Base-by-base conservation (phyloP, 2,329 filamentous ascomycete genomes). In the Septoria linicola region DNA sequence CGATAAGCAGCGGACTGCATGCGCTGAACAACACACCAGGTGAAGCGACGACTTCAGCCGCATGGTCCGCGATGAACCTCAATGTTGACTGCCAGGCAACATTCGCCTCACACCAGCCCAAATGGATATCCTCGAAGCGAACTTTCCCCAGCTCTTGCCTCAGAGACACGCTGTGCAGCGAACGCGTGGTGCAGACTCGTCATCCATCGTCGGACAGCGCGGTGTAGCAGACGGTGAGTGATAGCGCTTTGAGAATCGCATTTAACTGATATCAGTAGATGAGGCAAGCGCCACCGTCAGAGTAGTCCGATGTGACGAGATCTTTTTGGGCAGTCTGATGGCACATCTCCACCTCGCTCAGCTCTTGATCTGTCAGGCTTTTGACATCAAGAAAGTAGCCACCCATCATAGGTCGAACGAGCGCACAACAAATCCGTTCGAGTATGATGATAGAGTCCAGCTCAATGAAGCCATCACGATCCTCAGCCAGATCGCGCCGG, bases 161-260 rank as follows among this genome's bases (percentile, higher is more conserved):
- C 23, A 42, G 20, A 27, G 42, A 20, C 51, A 31, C n/a, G 37
- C 40, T 3, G 30, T 45, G n/a, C 17, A 35, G 34, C 41, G 37
- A 13, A 32, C 27, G 35, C 35, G 19, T n/a, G 27, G 44, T 7
- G 34, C 39, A 3, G 20, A 41, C 20, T 36, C 40, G 8, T 21
- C 27, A 6, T 19, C 16, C 13, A 19, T 34, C 42, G 16, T 21
- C 4, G 49, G 49, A 23, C 41, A 50, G 25, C 49, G 53, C 27
- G 50, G 53, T 10, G 17, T 56, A 16, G 41, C 53, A 13, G 37
- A 35, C 27, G 53, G 49, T 53, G 23, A 53, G 53, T 31, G 17
- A 11, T 14, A 4, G 2, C 16, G 13, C 3, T 2, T 20, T 25
- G 16, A 34, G 5, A 11, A 14, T 34, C 11, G 13, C 34, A 8